These are phyloP conservation scores for Nothophytophthora sp. DNA, from an alignment of 352 stramenopile genomes.

Conservation along the genomic window DNA sequence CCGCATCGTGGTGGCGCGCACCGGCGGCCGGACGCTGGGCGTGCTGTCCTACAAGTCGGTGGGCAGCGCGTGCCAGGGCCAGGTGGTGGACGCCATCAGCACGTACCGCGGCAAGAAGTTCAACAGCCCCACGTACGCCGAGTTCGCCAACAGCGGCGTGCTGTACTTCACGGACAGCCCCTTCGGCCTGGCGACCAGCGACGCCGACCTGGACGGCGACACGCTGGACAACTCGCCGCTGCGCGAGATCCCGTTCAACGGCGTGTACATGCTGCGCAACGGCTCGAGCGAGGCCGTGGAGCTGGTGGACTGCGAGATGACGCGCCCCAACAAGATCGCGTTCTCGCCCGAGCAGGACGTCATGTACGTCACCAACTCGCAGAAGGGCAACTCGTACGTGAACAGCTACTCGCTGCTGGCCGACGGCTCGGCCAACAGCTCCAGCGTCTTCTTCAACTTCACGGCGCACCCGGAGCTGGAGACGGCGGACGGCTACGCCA, in stretches of 20 bases:
- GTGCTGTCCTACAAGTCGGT: conserved; percentile 65
- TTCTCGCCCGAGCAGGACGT: conserved; percentile 70
- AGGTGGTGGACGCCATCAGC: conserved; percentile 72
- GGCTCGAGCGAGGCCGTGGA: conserved; percentile 45
- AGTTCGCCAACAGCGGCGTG: conserved; percentile 63
- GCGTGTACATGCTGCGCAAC: conserved; percentile 71
- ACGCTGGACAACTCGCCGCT: conserved; percentile 65
- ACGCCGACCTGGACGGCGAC: conserved; percentile 60
- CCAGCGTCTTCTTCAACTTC: conserved; percentile 80
- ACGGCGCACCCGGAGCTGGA: conserved; percentile 63
- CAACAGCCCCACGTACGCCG: conserved; percentile 72
- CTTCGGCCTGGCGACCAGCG: conserved; percentile 65
- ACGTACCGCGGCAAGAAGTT: conserved; percentile 79
- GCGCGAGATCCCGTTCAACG: conserved; percentile 81
- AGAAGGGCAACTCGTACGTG: conserved; percentile 76
- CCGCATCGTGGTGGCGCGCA: conserved; percentile 74
- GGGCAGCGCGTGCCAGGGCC: conserved; percentile 53
- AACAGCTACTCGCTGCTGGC: conserved; percentile 64
- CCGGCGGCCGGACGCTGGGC: conserved; percentile 69
- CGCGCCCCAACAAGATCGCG: conserved; percentile 82
- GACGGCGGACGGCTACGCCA: conserved; percentile 57
- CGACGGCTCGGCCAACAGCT: conserved; percentile 53
- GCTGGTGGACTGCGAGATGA: conserved; percentile 74
- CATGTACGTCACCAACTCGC: conserved; percentile 85
- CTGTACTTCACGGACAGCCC: conserved; percentile 84